Percentiles rank a stretch among this genome's conserved stretches.
Evolutionary conservation across 2,329 filamentous ascomycete genomes (phyloP).

Genomic region (Fusarium anguioides): DNA sequence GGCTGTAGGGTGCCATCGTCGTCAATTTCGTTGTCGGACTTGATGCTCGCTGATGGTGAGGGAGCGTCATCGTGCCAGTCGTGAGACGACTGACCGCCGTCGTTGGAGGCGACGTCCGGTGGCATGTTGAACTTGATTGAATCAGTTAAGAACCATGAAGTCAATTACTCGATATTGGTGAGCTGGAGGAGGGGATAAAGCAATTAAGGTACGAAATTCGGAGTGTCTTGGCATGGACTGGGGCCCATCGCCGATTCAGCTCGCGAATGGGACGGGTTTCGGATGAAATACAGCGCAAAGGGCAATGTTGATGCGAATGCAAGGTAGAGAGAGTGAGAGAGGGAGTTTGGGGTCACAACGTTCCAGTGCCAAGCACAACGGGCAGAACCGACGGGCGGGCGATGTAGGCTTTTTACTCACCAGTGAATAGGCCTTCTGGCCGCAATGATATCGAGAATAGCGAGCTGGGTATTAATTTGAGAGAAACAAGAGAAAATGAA

Average conservation of each 20-base stretch:
- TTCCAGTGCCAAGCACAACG: conserved; percentile 8
- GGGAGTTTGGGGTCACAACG: conserved; percentile 11
- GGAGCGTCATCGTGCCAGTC: conserved; percentile 53
- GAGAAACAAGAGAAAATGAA: background rate
- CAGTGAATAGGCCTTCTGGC: conserved; percentile 31
- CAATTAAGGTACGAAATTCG: conserved; percentile 21
- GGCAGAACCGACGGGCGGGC: conserved; percentile 3
- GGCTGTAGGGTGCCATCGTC: conserved; percentile 49
- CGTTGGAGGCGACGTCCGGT: conserved; percentile 58
- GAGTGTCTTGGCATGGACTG: conserved; percentile 10
- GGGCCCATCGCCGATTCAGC: conserved; percentile 16
- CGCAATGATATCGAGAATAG: conserved; percentile 16
- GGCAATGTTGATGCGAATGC: background rate
- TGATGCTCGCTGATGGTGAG: conserved; percentile 57
- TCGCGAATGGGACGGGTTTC: conserved; percentile 2
- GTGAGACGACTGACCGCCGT: conserved; percentile 52
- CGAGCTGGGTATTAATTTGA: conserved; percentile 15
- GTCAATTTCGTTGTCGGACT: conserved; percentile 57
- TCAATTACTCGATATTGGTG: conserved; percentile 15
- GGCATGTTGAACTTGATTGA: conserved; percentile 47
- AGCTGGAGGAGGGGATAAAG: conserved; percentile 16
- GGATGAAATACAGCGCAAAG: background rate
- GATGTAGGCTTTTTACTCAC: conserved; percentile 33
- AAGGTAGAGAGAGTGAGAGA: conserved; percentile 2
- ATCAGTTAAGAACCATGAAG: conserved; percentile 33